Base-by-base conservation (phyloP, 768 basidiomycete species). In the Saitozyma sp. region DNA sequence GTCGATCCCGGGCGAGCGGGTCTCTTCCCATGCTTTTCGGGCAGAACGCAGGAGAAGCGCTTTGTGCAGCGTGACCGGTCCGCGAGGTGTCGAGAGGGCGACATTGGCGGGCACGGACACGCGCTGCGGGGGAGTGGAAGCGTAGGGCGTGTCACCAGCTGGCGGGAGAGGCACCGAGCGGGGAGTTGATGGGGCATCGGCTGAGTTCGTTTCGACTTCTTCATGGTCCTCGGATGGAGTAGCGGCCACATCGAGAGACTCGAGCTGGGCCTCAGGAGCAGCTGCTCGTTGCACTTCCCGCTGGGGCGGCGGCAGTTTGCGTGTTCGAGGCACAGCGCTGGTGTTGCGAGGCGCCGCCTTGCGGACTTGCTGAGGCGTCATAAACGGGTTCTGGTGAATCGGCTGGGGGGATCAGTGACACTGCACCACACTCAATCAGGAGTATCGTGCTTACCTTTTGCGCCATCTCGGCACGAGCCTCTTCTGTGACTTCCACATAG, bases 21-120 rank as follows among this genome's bases (percentile, higher is more conserved):
- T 57, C 19, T 67, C 54, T 57, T 77, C 69, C 73, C 76, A 74
- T 11, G 67, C 74, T 57, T 76, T 77, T 11, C 74, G 66, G 3
- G 76, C 74, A 3, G 73, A 73, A 4, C 69, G 65, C 9, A 79
- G 62, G 4, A 79, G 64, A n/a, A 79, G 63, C 8, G 69, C 67
- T 61, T 75, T 68, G 48, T 74, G 65, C n/a, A 79, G 60, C 0
- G 76, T 75, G 13, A 59, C 61, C 0, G 68, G 61, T 14, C 74
- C 74, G 29, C 62, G 63, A 16, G 71, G 71, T 16, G 71, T 69
- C 9, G 67, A 54, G 37, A 69, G 50, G 20, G 65, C 74, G 14
- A 70, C 60, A 20, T 63, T 50, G 20, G 68, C 53, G 9, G 74
- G 63, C 14, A 70, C 61, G 29, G 29, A 29, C 29, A 29, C 29